Percentiles rank a stretch among this genome's conserved stretches.
phyloP scores from a whole-genome alignment of 2,329 filamentous ascomycete species.

The Neoarthrinium moseri region DNA sequence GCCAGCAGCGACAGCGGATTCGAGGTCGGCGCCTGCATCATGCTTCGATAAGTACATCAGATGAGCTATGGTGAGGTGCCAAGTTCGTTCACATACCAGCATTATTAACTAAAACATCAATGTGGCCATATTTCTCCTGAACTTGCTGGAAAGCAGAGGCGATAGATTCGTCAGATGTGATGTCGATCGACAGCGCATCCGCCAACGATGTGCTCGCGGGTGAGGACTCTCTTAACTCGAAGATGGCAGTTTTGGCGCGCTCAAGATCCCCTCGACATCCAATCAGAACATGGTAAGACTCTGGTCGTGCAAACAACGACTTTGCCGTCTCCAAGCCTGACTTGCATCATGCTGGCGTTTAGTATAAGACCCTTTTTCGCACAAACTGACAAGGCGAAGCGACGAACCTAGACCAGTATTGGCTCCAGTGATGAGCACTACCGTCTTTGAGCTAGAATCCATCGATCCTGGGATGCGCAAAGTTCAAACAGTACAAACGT shows the following conservation, averaged over 20 bases:
- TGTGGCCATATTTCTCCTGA: conserved; percentile 28
- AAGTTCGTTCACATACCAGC: conserved; percentile 35
- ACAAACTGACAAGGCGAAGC: background rate
- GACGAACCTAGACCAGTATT: background rate
- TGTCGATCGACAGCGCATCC: conserved; percentile 42
- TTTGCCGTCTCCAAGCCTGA: background rate
- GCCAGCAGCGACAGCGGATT: background rate
- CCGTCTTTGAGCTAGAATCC: background rate
- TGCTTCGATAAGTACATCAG: background rate
- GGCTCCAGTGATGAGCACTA: background rate
- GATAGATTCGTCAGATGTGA: conserved; percentile 46
- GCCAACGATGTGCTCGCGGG: conserved; percentile 33
- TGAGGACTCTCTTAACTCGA: conserved; percentile 31
- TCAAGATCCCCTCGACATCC: conserved; percentile 41
- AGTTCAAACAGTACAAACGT: too few relatives aligned
- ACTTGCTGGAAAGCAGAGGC: conserved; percentile 36
- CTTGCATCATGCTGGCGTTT: background rate
- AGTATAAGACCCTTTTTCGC: background rate
- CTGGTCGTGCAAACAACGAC: background rate
- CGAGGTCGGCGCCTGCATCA: background rate
- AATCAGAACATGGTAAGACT: conserved; percentile 45
- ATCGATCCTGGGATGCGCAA: too few relatives aligned
- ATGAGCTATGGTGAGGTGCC: background rate
- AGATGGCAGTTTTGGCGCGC: conserved; percentile 29
- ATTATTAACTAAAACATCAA: conserved; percentile 51